Evolutionary conservation across 208 protist genomes (phyloP).

Genomic region (Wallacemonas collosoma): DNA sequence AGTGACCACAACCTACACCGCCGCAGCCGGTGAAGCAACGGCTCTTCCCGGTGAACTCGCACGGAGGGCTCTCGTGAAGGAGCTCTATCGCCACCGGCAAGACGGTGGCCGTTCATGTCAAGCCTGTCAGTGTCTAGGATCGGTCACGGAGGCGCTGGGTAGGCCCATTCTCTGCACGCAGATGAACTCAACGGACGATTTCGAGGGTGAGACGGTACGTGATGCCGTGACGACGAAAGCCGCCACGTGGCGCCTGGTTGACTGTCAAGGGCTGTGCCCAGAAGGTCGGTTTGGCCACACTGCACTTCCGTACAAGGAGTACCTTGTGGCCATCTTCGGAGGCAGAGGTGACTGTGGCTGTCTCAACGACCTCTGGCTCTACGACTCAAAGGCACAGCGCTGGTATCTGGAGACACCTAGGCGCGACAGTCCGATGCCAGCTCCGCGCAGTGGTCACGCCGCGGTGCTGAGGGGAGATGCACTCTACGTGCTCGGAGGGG

Average conservation of each 20-base stretch:
- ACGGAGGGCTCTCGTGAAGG: slow-evolving; percentile 19
- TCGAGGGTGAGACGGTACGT: too few species aligned
- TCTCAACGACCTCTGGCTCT: slow-evolving; percentile 51
- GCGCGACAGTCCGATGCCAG: slow-evolving; percentile 14
- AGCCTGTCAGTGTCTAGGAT: too few species aligned
- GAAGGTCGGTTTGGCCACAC: slow-evolving; percentile 67
- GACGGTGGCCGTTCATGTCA: too few species aligned
- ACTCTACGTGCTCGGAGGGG: slow-evolving; percentile 57
- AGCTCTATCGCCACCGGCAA: background rate
- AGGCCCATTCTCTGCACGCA: background rate
- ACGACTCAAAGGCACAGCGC: slow-evolving; percentile 27
- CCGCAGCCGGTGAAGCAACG: too few species aligned
- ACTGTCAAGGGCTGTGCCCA: slow-evolving; percentile 14
- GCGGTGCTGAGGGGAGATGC: slow-evolving; percentile 31
- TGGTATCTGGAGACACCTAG: background rate
- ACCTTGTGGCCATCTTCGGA: slow-evolving; percentile 61
- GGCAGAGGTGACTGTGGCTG: slow-evolving; percentile 39
- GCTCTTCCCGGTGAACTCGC: background rate
- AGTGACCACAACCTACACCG: too few species aligned
- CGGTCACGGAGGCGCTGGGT: background rate
- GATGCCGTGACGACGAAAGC: too few species aligned
- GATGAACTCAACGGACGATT: too few species aligned
- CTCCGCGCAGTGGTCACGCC: slow-evolving; percentile 43
- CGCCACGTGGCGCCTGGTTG: background rate
- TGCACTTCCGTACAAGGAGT: slow-evolving; percentile 43